Base-by-base conservation (phyloP, 2,329 filamentous ascomycete genomes). In the Monilinia aucupariae region DNA sequence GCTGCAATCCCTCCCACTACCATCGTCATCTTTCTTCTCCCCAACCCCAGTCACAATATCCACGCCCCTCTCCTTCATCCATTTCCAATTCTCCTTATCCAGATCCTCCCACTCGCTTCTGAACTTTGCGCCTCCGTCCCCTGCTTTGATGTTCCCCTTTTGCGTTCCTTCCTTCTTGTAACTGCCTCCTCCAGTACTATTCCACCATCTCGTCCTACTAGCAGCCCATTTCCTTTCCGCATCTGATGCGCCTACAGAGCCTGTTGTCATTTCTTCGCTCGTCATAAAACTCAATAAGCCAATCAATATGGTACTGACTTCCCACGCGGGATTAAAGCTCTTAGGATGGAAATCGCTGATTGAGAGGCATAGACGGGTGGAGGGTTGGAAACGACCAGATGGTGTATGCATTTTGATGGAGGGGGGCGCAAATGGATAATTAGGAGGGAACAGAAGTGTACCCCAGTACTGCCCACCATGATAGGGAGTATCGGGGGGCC, bases 351-450 rank as follows among this genome's bases (percentile, higher is more conserved):
- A 99, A 75, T 99, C 94, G 71, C 88, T 93, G 72, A 99, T 99
- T 73, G 90, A 96, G 54, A 99, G 87, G 73, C 94, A 99, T 27
- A 99, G 85, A 56, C 94, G 85, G 17, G 91, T 92, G 1, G 89
- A 94, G 2, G 92, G 91, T 75, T 96, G 91, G 78, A 99, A 99
- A 73, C 94, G 90, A 64, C 94, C 94, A 15, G 89, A 93, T 1
- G 94, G 94, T 0, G 94, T 99, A 80, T 97, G 94, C 94, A 99
- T 99, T 74, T 93, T 91, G 76, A 99, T 99, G 2, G 94, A 92
- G 5, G 94, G 94, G 39, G 94, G 94, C 15, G 92, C 93, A 77
- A 97, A 99, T 32, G 94, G 94, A 75, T 99, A 99, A 80, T 97
- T 92, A 10, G 92, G 85, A 20, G 94, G 94, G 76, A 99, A 99